Evolutionary conservation across 2,329 filamentous ascomycete genomes (phyloP).

Genomic region (Aspergillus arachidicola): DNA sequence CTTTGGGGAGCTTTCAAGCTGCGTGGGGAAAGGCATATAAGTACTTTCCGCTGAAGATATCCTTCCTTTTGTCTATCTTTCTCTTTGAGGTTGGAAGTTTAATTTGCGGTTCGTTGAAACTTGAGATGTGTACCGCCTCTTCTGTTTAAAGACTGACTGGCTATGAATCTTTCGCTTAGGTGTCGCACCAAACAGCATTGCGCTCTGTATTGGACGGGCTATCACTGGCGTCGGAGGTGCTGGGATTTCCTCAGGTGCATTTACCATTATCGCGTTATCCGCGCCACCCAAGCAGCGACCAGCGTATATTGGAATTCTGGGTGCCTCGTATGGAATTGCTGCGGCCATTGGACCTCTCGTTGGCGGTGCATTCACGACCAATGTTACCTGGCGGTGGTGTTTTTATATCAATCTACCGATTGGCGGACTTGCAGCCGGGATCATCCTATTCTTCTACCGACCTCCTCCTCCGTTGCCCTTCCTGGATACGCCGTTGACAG

Average conservation of each 20-base stretch:
- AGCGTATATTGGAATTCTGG: slow-evolving; percentile 25
- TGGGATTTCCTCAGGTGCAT: slow-evolving; percentile 44
- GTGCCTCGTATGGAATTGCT: slow-evolving; percentile 22
- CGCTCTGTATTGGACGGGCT: slow-evolving; percentile 38
- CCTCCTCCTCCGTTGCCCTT: background rate
- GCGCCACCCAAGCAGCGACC: slow-evolving; percentile 38
- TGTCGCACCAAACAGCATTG: slow-evolving; percentile 22
- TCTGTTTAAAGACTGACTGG: background rate
- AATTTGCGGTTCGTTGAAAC: background rate
- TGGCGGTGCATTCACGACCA: slow-evolving; percentile 47
- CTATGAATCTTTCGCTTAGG: background rate
- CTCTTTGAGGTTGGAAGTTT: background rate
- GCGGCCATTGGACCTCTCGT: slow-evolving; percentile 42
- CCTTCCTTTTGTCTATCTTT: background rate
- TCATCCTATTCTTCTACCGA: background rate
- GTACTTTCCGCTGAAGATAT: background rate
- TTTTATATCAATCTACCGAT: background rate
- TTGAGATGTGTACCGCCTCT: background rate
- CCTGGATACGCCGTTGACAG: background rate
- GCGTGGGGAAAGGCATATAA: background rate
- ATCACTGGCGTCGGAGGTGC: slow-evolving; percentile 36
- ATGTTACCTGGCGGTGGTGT: slow-evolving; percentile 46
- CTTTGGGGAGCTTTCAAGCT: slow-evolving; percentile 45
- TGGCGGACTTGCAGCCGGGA: background rate
- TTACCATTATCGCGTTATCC: slow-evolving; percentile 40